A percentile compares a stretch with the other conserved stretches of the same genome.
Conservation (phyloP, 1,139 yeast genomes). For the Debaryomyces nepalensis region DNA sequence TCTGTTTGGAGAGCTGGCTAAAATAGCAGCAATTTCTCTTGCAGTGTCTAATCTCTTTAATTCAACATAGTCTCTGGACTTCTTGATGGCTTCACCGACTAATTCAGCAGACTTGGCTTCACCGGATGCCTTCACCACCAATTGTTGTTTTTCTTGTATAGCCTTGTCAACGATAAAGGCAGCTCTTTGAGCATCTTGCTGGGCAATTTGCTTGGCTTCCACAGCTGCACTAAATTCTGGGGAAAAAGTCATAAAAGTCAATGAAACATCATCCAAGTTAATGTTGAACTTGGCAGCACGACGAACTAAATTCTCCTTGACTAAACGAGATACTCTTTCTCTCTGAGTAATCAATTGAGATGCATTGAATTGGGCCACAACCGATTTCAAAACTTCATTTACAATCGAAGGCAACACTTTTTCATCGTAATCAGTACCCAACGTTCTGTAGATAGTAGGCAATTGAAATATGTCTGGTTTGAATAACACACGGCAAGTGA, state of each 20-base stretch:
- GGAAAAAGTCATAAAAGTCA: constrained; percentile 94
- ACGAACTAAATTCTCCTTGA: constrained; percentile 87
- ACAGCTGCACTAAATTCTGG: constrained; percentile 98
- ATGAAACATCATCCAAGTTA: constrained; percentile 89
- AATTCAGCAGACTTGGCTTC: constrained; percentile 98
- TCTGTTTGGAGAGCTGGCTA: constrained; percentile 87
- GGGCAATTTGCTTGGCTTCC: constrained; percentile 98
- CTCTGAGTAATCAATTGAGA: constrained; percentile 97
- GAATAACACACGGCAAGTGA: constrained; percentile 94
- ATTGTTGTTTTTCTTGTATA: constrained; percentile 94
- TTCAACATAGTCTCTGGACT: constrained; percentile 93
- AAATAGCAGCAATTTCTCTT: constrained; percentile 86
- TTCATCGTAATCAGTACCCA: constrained; percentile 95
- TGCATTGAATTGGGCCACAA: constrained; percentile 98
- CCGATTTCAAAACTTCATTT: constrained; percentile 94
- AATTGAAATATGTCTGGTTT: constrained; percentile 81
- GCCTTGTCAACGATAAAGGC: constrained; percentile 97
- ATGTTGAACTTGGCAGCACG: constrained; percentile 92
- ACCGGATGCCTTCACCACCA: constrained; percentile 96
- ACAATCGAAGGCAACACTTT: constrained; percentile 95
- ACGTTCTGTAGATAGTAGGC: constrained; percentile 85
- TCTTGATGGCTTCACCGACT: constrained; percentile 98
- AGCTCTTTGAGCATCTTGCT: constrained; percentile 98
- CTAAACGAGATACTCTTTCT: constrained; percentile 90
- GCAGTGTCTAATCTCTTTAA: constrained; percentile 97